Conservation (phyloP, 768 basidiomycete species). For the Suillus fuscotomentosus region DNA sequence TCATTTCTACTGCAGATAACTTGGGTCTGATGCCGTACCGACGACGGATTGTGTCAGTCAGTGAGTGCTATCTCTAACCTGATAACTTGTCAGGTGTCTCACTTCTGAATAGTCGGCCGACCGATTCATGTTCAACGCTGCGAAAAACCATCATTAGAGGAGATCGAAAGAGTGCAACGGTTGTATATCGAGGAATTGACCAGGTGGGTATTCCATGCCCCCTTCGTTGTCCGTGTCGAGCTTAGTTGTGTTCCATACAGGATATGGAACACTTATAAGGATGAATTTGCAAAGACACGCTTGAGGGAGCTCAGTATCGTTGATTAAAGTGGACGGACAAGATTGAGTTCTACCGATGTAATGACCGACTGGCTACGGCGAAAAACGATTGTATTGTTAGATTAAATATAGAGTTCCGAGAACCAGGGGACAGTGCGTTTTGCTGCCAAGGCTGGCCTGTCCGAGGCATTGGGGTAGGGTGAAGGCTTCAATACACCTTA, state of each 20-base stretch:
- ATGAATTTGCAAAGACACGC: constrained; percentile 84
- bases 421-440: not conserved
- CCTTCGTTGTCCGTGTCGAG: constrained; percentile 1
- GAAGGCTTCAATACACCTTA: not conserved
- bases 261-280: constrained; percentile 96
- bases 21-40: constrained; percentile 95
- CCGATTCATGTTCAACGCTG: constrained; percentile 80
- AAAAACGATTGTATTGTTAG: not conserved
- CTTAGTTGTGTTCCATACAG: constrained; percentile 36
- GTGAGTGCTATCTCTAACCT: constrained; percentile 50
- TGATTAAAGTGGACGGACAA: constrained; percentile 39
- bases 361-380: not conserved
- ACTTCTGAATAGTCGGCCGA: constrained; percentile 62
- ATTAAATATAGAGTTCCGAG: not conserved
- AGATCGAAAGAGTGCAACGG: constrained; percentile 75
- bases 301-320: constrained; percentile 77
- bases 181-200: constrained; percentile 91
- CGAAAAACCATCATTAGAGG: constrained; percentile 80
- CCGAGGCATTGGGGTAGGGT: not conserved
- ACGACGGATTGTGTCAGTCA: constrained; percentile 91
- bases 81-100: not conserved
- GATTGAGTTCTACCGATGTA: not conserved
- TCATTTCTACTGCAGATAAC: constrained; percentile 59
- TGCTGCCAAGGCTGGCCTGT: not conserved
- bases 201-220: constrained; percentile 50